Evolutionary conservation across 2,329 filamentous ascomycete genomes (phyloP), one percentile per base, ranked within the genome.

Genomic region (Nemania bipapillata): DNA sequence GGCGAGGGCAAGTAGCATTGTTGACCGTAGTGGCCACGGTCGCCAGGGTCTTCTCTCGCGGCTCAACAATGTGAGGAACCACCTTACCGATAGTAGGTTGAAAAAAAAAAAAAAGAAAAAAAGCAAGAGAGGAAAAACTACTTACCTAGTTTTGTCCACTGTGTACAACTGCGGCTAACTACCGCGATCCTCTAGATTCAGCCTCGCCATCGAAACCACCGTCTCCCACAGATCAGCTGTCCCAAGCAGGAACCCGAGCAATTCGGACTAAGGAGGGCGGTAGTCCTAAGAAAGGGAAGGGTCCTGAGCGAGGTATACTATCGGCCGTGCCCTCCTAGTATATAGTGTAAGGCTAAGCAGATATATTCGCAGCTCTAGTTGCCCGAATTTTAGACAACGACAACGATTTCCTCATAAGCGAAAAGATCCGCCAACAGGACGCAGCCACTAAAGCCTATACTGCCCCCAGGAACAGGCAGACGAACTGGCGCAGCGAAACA

Each of bases 1-100:
- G 26, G 82, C 82, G 12, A 79, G 83, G 50, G 79, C 80, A 4
- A 78, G 79, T 15, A 85, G 82, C 49, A 70, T 85, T 22, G 73
- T 85, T 22, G 79, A 83, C 65, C 75, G 83, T 37, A 79, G 77
- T 54, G 66, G 70, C 9, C 66, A 69, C 30, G 75, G 76, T 30
- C 75, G 76, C 15, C 77, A 72, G 58, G 63, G 76, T 12, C 78
- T 82, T 57, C 72, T 76, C 32, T 76, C 76, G 15, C 76, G 68
- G 49, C 54, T 83, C 28, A 74, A 77, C 58, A 62, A 72, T 28
- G 59, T 80, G 7, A 74, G 74, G 42, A 67, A 55, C 4, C 37
- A 56, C 9, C 35, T 68, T 11, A 28, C 17, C 3, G 55, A 71
- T 57, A 65, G 74, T 70, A 70, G 42, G 56, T 64, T 7, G 22